These are phyloP conservation scores for Diaporthe destruens DNA, from an alignment of 2,329 filamentous ascomycete genomes.

Conservation along the genomic window DNA sequence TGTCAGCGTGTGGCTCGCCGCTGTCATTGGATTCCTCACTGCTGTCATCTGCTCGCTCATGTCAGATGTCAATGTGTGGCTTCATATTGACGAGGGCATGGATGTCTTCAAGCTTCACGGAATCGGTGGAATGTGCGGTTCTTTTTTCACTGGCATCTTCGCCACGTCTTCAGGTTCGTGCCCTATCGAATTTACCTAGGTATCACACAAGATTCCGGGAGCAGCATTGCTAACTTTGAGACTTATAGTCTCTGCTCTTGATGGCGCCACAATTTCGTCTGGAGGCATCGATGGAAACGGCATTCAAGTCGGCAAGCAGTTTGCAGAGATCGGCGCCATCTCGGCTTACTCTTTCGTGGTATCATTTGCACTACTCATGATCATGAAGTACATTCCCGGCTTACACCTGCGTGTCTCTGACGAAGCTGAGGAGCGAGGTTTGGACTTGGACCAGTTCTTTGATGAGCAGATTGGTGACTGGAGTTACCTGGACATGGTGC, in stretches of 20 bases:
- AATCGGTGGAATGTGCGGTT: constrained; percentile 69
- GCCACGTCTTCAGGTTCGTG: constrained; percentile 54
- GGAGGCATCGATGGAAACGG: constrained; percentile 64
- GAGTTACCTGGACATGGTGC: constrained; percentile 45
- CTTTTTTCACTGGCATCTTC: constrained; percentile 69
- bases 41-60: constrained; percentile 60
- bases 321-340: constrained; percentile 68
- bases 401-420: constrained; percentile 67
- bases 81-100: constrained; percentile 68
- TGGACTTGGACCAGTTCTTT: constrained; percentile 65
- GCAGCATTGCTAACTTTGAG: not conserved
- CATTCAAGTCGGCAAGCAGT: constrained; percentile 67
- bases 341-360: constrained; percentile 67
- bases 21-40: constrained; percentile 65
- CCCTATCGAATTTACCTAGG: constrained; percentile 14
- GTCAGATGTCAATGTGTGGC: constrained; percentile 62
- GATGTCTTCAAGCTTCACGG: constrained; percentile 73
- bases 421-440: constrained; percentile 65
- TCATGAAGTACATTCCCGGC: constrained; percentile 70
- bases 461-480: constrained; percentile 56
- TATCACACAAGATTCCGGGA: not conserved
- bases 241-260: constrained; percentile 61
- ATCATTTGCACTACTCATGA: constrained; percentile 64
- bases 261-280: constrained; percentile 59
- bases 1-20: constrained; percentile 64